Conservation (phyloP, 805 yeast species). For the Nakazawaea ambrosiae region DNA sequence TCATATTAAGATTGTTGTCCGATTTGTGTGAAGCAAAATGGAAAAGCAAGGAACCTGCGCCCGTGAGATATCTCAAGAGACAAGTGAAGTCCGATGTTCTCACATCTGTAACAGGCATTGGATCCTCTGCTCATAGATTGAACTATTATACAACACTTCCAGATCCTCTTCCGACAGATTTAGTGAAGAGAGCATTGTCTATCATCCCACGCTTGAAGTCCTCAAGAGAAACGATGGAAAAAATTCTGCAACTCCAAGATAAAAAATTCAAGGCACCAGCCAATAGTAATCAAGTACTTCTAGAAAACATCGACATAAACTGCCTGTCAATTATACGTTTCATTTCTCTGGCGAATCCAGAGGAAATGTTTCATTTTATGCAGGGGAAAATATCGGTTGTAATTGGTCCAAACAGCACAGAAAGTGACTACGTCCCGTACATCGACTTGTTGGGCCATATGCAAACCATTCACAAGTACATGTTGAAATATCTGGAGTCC, state of each 20-base stretch:
- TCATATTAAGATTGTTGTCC: slow-evolving; percentile 31
- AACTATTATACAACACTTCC: slow-evolving; percentile 29
- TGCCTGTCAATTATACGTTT: slow-evolving; percentile 36
- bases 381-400: slow-evolving; percentile 19
- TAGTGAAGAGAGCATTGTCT: slow-evolving; percentile 17
- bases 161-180: slow-evolving; percentile 17
- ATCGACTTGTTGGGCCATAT: slow-evolving; percentile 40
- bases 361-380: slow-evolving; percentile 31
- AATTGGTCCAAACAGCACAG: slow-evolving; percentile 15
- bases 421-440: slow-evolving; percentile 31
- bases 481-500: slow-evolving; percentile 32
- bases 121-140: slow-evolving; percentile 25
- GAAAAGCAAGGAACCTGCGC: slow-evolving; percentile 24
- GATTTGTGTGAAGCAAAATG: slow-evolving; percentile 33
- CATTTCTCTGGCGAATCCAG: slow-evolving; percentile 44
- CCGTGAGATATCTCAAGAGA: slow-evolving; percentile 17
- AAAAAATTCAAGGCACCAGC: slow-evolving; percentile 13
- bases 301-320: slow-evolving; percentile 28
- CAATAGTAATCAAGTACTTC: slow-evolving; percentile 15
- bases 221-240: slow-evolving; percentile 9
- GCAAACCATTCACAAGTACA: slow-evolving; percentile 27
- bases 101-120: slow-evolving; percentile 19
- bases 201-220: slow-evolving; percentile 11
- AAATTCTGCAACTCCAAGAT: slow-evolving; percentile 13
- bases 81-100: slow-evolving; percentile 15